Percentiles rank a stretch among this genome's conserved stretches.
phyloP scores from a whole-genome alignment of 2,329 filamentous ascomycete genomes.

The Colletotrichum costaricense region DNA sequence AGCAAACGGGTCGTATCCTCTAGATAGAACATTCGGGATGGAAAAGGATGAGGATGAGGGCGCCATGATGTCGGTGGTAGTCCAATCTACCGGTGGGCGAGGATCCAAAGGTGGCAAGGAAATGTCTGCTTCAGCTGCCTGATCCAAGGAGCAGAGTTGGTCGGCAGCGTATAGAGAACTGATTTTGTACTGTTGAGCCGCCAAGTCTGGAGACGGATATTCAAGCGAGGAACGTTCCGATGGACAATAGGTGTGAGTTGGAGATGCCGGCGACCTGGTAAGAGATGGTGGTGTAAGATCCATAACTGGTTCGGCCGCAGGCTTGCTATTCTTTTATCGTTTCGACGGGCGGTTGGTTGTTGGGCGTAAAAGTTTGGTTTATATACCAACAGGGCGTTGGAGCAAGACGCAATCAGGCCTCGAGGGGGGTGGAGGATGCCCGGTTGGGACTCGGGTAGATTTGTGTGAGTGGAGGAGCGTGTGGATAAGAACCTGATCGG shows the following conservation, averaged over 20 bases:
- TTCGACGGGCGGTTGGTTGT: conserved; percentile 10
- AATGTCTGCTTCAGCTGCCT: conserved; percentile 49
- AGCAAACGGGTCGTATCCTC: conserved; percentile 64
- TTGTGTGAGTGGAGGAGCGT: conserved; percentile 29
- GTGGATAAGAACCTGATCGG: conserved; percentile 29
- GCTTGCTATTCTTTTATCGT: conserved; percentile 17
- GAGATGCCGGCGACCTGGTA: conserved; percentile 56
- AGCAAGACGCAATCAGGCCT: conserved; percentile 17
- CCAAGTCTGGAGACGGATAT: conserved; percentile 58
- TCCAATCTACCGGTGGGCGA: conserved; percentile 58
- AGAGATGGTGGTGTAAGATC: conserved; percentile 61
- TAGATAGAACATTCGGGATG: conserved; percentile 58
- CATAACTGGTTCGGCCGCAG: conserved; percentile 49
- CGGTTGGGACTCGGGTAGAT: conserved; percentile 15
- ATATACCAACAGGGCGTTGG: conserved; percentile 32
- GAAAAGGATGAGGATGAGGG: conserved; percentile 52
- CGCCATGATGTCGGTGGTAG: conserved; percentile 51
- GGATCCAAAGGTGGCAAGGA: conserved; percentile 52
- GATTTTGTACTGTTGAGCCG: conserved; percentile 56
- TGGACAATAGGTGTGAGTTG: conserved; percentile 57
- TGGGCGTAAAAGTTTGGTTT: conserved; percentile 28
- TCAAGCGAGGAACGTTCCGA: conserved; percentile 53
- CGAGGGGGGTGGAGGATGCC: conserved; percentile 11
- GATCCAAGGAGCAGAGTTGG: conserved; percentile 51
- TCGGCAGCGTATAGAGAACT: conserved; percentile 53